Evolutionary conservation across 805 yeast species (phyloP), one percentile per base, ranked within the genome.

Genomic region (Candida saitoana): DNA sequence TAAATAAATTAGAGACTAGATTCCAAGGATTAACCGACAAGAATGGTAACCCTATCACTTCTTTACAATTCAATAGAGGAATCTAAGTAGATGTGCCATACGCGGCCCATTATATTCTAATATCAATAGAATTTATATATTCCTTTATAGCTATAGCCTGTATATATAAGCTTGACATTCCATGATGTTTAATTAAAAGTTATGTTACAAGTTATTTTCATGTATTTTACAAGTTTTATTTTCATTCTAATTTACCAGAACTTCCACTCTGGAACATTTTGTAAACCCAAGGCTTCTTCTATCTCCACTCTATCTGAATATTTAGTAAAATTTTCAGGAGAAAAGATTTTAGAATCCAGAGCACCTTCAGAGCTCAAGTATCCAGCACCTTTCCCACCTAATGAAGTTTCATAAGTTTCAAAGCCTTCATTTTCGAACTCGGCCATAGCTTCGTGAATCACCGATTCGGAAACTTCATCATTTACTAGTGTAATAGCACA

Each of bases 301-400:
- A 82, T 74, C 19, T 69, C 74, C 12, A 62, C 66, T 44, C 84
- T 63, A 38, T 62, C 55, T 30, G 60, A 51, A 27, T 72, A 65
- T 3, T 45, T 54, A 16, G 62, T 47, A 46, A 82, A 76, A 3
- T 46, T 49, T 11, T 69, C 69, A 18, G 54, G 31, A 36, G 53
- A 42, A 36, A 72, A 64, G 19, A 55, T 41, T 17, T 38, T 38
- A 31, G 38, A 38, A 15, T 49, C 43, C 2, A 31, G 43, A 0
- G 40, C 39, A 3, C 35, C 43, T 6, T 40, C 46, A 2, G 48
- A 45, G 31, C 38, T 46, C 34, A 76, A 52, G 30, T 70, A 63
- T 1, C 91, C 96, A 18, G 80, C 95, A 44, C 99, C 99, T 48
- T 77, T 79, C 3, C 97, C 98, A 31, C 98, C 99, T 27, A 91